Conservation (phyloP, 129 eudicot species). For the Lactuca sativa region DNA sequence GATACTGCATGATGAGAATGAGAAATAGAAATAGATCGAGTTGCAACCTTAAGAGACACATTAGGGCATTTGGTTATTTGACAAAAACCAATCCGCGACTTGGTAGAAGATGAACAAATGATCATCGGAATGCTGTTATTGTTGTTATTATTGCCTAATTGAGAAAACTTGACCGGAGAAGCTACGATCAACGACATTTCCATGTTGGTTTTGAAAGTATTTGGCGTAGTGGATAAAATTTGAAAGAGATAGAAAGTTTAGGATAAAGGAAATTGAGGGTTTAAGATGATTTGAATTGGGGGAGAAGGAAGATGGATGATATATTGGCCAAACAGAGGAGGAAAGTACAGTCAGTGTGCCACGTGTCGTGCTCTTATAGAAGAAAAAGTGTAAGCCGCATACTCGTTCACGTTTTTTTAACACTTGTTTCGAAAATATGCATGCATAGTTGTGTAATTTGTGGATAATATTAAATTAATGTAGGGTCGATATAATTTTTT, state of each 20-base stretch:
- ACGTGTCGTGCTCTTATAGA: not conserved
- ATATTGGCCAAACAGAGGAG: not conserved
- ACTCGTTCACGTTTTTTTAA: not conserved
- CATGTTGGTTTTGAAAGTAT: conserved; percentile 2
- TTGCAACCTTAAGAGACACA: conserved; percentile 9
- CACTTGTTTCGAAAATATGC: too few species aligned
- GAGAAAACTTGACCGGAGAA: conserved; percentile 9
- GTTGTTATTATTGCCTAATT: conserved; percentile 1
- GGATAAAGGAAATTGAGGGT: not conserved
- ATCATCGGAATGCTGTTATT: conserved; percentile 17
- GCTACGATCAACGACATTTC: conserved; percentile 25
- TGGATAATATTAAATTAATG: too few species aligned
- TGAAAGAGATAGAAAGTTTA: not conserved
- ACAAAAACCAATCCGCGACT: conserved; percentile 17
- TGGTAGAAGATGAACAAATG: not conserved
- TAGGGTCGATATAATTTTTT: too few species aligned
- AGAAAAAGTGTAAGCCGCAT: conserved; percentile 18
- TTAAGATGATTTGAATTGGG: conserved; percentile 17
- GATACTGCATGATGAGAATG: conserved; percentile 9
- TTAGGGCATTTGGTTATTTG: conserved; percentile 4
- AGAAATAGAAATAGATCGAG: conserved; percentile 6
- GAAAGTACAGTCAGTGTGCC: not conserved
- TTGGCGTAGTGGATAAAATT: not conserved
- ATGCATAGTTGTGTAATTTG: too few species aligned
- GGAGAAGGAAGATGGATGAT: conserved; percentile 13